phyloP scores from a whole-genome alignment of 75 land plant species.

The Cryptomeria japonica region DNA sequence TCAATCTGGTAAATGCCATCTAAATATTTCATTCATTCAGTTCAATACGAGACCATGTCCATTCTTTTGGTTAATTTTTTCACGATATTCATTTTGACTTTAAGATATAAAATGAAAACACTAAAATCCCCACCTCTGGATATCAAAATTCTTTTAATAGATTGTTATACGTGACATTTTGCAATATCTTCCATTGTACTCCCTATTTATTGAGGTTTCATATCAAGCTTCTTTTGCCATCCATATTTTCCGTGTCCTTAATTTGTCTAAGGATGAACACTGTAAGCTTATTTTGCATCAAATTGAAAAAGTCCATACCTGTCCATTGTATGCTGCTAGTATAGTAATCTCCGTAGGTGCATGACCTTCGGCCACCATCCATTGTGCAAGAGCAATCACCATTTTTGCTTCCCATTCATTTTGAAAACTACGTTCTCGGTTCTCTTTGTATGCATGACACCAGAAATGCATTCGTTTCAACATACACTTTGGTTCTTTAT shows the following conservation, averaged over 20 bases:
- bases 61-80: background rate
- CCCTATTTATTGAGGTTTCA: background rate
- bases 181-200: background rate
- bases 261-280: background rate
- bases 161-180: background rate
- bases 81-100: background rate
- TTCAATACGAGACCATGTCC: background rate
- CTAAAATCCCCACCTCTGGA: background rate
- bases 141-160: background rate
- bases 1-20: too few relatives aligned
- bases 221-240: background rate
- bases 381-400: conserved; percentile 25
- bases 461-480: conserved; percentile 21
- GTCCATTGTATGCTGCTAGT: conserved; percentile 27
- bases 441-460: conserved; percentile 19
- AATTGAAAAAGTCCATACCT: conserved; percentile 12
- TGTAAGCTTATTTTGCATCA: background rate
- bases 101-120: background rate
- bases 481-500: conserved; percentile 22
- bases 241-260: background rate
- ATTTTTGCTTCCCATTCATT: conserved; percentile 27
- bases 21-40: too few relatives aligned
- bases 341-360: conserved; percentile 14
- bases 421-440: conserved; percentile 15
- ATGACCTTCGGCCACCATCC: conserved; percentile 22